Evolutionary conservation across 2,329 filamentous ascomycete genomes (phyloP).

Genomic region (Fusarium neocosmosporiellum): DNA sequence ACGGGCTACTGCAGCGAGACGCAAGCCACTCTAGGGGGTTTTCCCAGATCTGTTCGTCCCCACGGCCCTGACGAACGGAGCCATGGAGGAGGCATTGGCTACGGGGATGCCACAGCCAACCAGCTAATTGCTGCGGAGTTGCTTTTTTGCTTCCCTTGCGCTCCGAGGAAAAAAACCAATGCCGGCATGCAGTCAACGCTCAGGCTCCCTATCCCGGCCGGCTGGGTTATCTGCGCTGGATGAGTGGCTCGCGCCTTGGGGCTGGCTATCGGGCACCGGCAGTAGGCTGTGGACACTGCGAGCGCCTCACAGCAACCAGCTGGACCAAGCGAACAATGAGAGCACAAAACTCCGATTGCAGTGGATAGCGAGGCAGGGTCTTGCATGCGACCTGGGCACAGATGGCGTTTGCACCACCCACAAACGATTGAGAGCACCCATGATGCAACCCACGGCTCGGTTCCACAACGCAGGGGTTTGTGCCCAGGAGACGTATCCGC

Average conservation of each 20-base stretch:
- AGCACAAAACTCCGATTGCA: slow-evolving; percentile 25
- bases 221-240: slow-evolving; percentile 15
- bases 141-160: slow-evolving; percentile 24
- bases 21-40: slow-evolving; percentile 36
- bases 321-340: slow-evolving; percentile 15
- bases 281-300: slow-evolving; percentile 18
- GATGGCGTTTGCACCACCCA: slow-evolving; percentile 26
- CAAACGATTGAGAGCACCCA: slow-evolving; percentile 23
- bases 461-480: slow-evolving; percentile 31
- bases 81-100: slow-evolving; percentile 17
- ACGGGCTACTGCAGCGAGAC: slow-evolving; percentile 32
- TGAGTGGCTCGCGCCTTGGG: slow-evolving; percentile 5
- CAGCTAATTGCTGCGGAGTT: slow-evolving; percentile 28
- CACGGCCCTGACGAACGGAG: slow-evolving; percentile 22
- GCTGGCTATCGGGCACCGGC: slow-evolving; percentile 27
- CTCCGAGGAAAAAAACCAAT: slow-evolving; percentile 22
- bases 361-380: slow-evolving; percentile 21
- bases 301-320: slow-evolving; percentile 17
- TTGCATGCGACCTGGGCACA: slow-evolving; percentile 24
- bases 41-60: slow-evolving; percentile 31
- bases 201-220: slow-evolving; percentile 7
- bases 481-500: slow-evolving; percentile 22
- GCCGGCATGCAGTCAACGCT: slow-evolving; percentile 21
- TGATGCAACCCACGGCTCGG: slow-evolving; percentile 29
- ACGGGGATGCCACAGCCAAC: slow-evolving; percentile 1